Conservation (phyloP, 352 stramenopile species). For the Phytophthora europaea region DNA sequence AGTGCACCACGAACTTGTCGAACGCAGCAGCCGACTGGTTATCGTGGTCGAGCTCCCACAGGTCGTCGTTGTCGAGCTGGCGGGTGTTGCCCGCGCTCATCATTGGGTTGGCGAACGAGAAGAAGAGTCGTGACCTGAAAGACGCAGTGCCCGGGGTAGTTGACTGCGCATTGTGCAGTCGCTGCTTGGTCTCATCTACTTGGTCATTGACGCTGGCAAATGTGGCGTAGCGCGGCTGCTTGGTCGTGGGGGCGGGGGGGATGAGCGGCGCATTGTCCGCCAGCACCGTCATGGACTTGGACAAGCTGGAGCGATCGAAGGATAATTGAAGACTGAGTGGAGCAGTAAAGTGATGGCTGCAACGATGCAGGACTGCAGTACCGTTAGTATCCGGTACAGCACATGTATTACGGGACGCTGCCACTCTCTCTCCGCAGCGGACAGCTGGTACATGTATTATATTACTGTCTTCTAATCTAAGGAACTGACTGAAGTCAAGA, state of each 20-base stretch:
- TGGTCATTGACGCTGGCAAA: constrained; percentile 17
- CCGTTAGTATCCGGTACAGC: too few species aligned
- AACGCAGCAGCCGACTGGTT: constrained; percentile 41
- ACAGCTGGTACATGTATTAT: background rate
- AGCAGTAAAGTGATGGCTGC: background rate
- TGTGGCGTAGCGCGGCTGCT: constrained; percentile 28
- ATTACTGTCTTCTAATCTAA: too few species aligned
- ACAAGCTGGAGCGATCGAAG: background rate
- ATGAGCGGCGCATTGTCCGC: constrained; percentile 3
- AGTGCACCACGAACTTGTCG: constrained; percentile 33
- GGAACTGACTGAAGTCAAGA: background rate
- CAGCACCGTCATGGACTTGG: background rate
- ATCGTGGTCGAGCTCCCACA: constrained; percentile 51
- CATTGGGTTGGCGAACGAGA: constrained; percentile 53
- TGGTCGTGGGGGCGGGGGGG: constrained; percentile 16
- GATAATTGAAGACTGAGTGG: background rate
- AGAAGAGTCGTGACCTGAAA: constrained; percentile 44
- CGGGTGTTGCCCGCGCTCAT: constrained; percentile 55
- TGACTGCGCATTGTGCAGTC: background rate
- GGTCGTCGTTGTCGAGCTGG: constrained; percentile 51
- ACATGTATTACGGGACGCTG: background rate
- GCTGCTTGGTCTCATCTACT: constrained; percentile 19
- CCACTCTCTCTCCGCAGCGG: background rate
- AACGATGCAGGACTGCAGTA: background rate
- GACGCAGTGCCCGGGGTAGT: constrained; percentile 23